Evolutionary conservation across 495 filamentous ascomycete genomes (phyloP).

Genomic region (Lentithecium fluviatile): DNA sequence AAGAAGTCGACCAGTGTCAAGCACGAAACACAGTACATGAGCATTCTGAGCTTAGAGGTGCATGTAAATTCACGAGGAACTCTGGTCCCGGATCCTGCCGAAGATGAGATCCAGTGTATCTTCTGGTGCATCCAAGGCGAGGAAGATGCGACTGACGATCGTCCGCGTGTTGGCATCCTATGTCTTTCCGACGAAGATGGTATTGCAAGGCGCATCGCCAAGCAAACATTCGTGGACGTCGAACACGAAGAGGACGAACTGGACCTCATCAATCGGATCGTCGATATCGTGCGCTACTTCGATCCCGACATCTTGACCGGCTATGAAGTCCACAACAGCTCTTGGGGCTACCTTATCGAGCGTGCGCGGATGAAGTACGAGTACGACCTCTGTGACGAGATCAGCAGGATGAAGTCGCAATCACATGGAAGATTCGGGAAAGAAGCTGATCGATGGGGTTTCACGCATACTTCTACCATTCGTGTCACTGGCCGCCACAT

Average conservation of each 20-base stretch:
- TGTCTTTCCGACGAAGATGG: slow-evolving; percentile 58
- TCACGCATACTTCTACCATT: slow-evolving; percentile 84
- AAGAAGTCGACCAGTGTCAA: slow-evolving; percentile 70
- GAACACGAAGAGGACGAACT: slow-evolving; percentile 76
- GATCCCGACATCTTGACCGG: slow-evolving; percentile 95
- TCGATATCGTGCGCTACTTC: slow-evolving; percentile 77
- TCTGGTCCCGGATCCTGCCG: slow-evolving; percentile 79
- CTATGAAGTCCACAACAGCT: slow-evolving; percentile 89
- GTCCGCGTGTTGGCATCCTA: slow-evolving; percentile 65
- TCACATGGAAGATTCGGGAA: slow-evolving; percentile 80
- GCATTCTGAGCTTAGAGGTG: slow-evolving; percentile 91
- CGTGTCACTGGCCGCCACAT: slow-evolving; percentile 87
- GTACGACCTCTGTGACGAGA: slow-evolving; percentile 83
- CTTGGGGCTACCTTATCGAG: slow-evolving; percentile 95
- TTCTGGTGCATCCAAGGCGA: slow-evolving; percentile 89
- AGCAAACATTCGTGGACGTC: slow-evolving; percentile 59
- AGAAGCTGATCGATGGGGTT: slow-evolving; percentile 86
- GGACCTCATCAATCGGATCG: slow-evolving; percentile 74
- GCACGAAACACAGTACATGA: slow-evolving; percentile 92
- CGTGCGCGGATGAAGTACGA: slow-evolving; percentile 83
- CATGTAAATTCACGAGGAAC: slow-evolving; percentile 85
- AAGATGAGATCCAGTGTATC: slow-evolving; percentile 84
- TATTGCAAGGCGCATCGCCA: slow-evolving; percentile 48
- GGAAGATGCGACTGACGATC: slow-evolving; percentile 56
- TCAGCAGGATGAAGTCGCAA: slow-evolving; percentile 81